These are phyloP conservation scores for Hygrophorus russula DNA, from an alignment of 768 basidiomycete species.

Conservation along the genomic window DNA sequence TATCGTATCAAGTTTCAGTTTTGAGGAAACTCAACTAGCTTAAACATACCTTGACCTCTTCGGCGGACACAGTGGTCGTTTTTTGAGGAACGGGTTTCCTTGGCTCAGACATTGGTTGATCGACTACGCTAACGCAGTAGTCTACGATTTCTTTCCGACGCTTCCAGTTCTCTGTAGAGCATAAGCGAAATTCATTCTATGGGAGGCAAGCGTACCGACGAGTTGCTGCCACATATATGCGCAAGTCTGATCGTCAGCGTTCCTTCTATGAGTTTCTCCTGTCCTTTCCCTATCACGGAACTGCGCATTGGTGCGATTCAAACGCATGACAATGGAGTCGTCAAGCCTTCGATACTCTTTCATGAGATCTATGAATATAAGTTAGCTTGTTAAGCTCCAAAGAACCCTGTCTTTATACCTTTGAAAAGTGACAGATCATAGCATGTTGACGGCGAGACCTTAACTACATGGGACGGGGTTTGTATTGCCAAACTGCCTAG, in stretches of 20 bases:
- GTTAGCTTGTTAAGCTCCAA: background rate
- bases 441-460: slow-evolving; percentile 65
- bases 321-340: slow-evolving; percentile 68
- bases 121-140: slow-evolving; percentile 65
- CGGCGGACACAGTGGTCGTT: slow-evolving; percentile 35
- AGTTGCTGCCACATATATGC: slow-evolving; percentile 69
- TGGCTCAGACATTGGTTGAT: slow-evolving; percentile 50
- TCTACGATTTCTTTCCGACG: slow-evolving; percentile 61
- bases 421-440: slow-evolving; percentile 71
- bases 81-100: slow-evolving; percentile 29
- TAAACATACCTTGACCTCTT: slow-evolving; percentile 43
- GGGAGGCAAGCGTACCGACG: slow-evolving; percentile 35
- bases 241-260: slow-evolving; percentile 65
- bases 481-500: slow-evolving; percentile 65
- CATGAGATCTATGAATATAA: slow-evolving; percentile 48
- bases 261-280: slow-evolving; percentile 32
- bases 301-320: slow-evolving; percentile 69
- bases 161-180: slow-evolving; percentile 48
- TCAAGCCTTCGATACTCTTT: slow-evolving; percentile 75
- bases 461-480: slow-evolving; percentile 56
- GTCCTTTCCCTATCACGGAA: slow-evolving; percentile 62
- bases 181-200: slow-evolving; percentile 11
- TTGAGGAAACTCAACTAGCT: slow-evolving; percentile 26
- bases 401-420: slow-evolving; percentile 25
- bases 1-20: background rate